Base-by-base conservation (phyloP, 2,329 filamentous ascomycete genomes). In the Fusarium armeniacum region DNA sequence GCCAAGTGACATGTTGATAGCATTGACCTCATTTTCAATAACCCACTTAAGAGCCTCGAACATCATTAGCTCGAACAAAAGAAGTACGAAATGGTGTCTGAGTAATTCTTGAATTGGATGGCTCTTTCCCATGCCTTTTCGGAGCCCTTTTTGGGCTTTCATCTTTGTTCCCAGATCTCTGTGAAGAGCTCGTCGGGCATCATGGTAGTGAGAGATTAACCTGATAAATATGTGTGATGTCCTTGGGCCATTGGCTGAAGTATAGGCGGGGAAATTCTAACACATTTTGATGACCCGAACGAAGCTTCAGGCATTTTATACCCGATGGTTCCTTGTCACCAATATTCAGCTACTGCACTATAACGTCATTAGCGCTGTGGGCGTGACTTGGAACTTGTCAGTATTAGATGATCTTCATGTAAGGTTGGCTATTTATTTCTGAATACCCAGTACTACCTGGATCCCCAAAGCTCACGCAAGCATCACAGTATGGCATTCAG, bases 1-100 rank as follows among this genome's bases (percentile, higher is more conserved):
- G 0, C 65, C 65, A 24, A 68, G 57, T 22, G 65, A 68, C 43
- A 68, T 60, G 33, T 68, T 68, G 53, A 68, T 47, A 38, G 66
- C 66, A 5, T 66, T 55, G 6, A 68, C 58, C 4, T 56, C 30
- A 18, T 62, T 60, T 11, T 62, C 58, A 22, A 66, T 68, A 4
- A 62, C 65, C 62, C 65, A 68, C 20, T 49, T 46, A 20, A 68
- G 38, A 16, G 65, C 65, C 64, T 67, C 13, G 3, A 13, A 16
- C 7, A 15, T 54, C 16, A n/a, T 51, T 20, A 51, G 47, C 18
- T 11, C 9, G 13, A 51, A 24, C n/a, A n/a, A n/a, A n/a, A n/a
- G n/a, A n/a, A n/a, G n/a, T n/a, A n/a, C n/a, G n/a, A n/a, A n/a
- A n/a, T n/a, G n/a, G n/a, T n/a, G 26, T 35, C 8, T 26, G 11